Conservation (phyloP, 108 stramenopile genomes). For the Cylindrotheca closterium region DNA sequence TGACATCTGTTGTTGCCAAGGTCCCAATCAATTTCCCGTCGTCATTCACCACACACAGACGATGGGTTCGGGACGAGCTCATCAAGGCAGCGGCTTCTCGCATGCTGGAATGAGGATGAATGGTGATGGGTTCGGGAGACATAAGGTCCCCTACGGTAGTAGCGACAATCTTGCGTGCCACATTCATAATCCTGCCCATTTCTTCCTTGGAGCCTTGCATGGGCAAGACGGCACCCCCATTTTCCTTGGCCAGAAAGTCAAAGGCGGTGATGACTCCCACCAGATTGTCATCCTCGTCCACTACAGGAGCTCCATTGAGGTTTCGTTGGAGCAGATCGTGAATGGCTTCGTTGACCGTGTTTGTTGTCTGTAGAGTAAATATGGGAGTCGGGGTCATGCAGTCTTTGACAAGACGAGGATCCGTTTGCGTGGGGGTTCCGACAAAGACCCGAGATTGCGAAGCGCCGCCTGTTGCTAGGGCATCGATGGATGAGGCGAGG, state of each 20-base stretch:
- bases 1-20: constrained; percentile 32
- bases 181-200: constrained; percentile 3
- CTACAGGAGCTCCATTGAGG: constrained; percentile 30
- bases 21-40: constrained; percentile 29
- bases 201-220: constrained; percentile 18
- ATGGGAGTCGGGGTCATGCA: constrained; percentile 29
- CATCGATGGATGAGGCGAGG: no score
- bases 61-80: constrained; percentile 15
- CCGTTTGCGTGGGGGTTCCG: constrained; percentile 23
- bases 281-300: constrained; percentile 20
- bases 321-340: constrained; percentile 4
- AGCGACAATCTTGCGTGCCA: constrained; percentile 30
- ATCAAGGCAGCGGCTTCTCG: constrained; percentile 30
- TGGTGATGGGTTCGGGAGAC: constrained; percentile 23
- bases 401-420: constrained; percentile 19
- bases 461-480: no score
- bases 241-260: constrained; percentile 36
- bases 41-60: constrained; percentile 32
- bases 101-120: constrained; percentile 14
- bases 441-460: constrained; percentile 30
- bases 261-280: constrained; percentile 28
- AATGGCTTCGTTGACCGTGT: constrained; percentile 35
- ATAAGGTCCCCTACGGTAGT: constrained; percentile 30
- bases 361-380: constrained; percentile 19
- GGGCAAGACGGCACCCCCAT: constrained; percentile 31